Percentiles rank a stretch among this genome's conserved stretches.
Evolutionary conservation across 305 asterid genomes (phyloP).

Genomic region (Ilex paraguariensis): DNA sequence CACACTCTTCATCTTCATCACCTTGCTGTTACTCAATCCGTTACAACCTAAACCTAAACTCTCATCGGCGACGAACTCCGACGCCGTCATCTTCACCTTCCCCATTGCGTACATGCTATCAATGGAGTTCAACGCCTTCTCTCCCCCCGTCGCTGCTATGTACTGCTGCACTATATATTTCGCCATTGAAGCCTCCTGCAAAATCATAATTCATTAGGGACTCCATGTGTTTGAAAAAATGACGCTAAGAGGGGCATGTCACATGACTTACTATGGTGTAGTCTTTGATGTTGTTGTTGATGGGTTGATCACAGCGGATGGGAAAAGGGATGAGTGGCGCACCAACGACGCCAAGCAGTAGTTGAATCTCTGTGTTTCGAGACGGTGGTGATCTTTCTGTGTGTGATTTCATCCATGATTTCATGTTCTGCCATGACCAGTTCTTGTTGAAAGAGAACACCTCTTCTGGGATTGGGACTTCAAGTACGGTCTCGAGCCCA

Average conservation of each 20-base stretch:
- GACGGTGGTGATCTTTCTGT: constrained; percentile 20
- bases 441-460: constrained; percentile 30
- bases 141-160: constrained; percentile 87
- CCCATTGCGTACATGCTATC: constrained; percentile 86
- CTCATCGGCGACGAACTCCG: constrained; percentile 55
- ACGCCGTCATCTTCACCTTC: constrained; percentile 73
- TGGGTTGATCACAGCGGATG: constrained; percentile 40
- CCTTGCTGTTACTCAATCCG: constrained; percentile 13
- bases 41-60: constrained; percentile 14
- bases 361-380: constrained; percentile 56
- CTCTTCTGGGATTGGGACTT: constrained; percentile 88
- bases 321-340: constrained; percentile 79
- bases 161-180: constrained; percentile 83
- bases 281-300: constrained; percentile 36
- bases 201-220: neutral
- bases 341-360: constrained; percentile 69
- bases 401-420: constrained; percentile 49
- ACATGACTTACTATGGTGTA: constrained; percentile 52
- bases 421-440: constrained; percentile 51
- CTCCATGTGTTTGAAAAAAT: no score
- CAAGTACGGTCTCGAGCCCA: constrained; percentile 79
- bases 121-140: constrained; percentile 53
- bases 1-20: constrained; percentile 37
- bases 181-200: constrained; percentile 83
- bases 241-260: no score